A percentile compares a stretch with the other conserved stretches of the same genome.
Evolutionary conservation across 805 yeast genomes (phyloP).

Genomic region (Candida dajiaensis): DNA sequence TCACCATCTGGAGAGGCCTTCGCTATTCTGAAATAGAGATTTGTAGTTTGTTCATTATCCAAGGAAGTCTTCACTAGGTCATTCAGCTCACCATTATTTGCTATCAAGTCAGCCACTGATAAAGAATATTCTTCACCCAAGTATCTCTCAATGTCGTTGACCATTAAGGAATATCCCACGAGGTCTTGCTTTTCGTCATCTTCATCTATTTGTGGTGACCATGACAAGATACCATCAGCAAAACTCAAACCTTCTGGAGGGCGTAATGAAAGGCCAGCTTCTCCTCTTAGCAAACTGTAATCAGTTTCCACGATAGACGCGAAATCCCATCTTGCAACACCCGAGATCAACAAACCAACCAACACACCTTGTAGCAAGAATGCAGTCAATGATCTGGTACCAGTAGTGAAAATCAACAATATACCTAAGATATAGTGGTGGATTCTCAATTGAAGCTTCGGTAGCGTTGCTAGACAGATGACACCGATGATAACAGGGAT

Average conservation of each 20-base stretch:
- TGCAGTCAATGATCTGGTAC: conserved; percentile 65
- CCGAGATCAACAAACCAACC: conserved; percentile 75
- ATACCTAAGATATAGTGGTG: conserved; percentile 82
- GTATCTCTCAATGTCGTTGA: conserved; percentile 76
- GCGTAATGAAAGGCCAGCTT: conserved; percentile 46
- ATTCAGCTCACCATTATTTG: conserved; percentile 24
- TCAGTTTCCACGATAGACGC: conserved; percentile 84
- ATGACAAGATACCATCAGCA: conserved; percentile 22
- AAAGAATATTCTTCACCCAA: conserved; percentile 48
- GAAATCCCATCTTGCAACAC: conserved; percentile 89
- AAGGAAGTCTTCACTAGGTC: conserved; percentile 29
- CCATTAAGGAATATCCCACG: conserved; percentile 55
- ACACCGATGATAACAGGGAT: conserved; percentile 37
- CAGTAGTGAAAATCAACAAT: conserved; percentile 76
- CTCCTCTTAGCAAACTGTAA: conserved; percentile 60
- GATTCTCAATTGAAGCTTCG: conserved; percentile 67
- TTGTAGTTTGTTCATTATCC: conserved; percentile 21
- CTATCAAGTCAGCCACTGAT: conserved; percentile 32
- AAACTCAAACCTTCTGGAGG: conserved; percentile 43
- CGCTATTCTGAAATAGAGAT: conserved; percentile 53
- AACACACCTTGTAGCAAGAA: conserved; percentile 78
- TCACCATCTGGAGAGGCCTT: conserved; percentile 28
- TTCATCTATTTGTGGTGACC: conserved; percentile 17
- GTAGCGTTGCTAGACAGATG: conserved; percentile 41
- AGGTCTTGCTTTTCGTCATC: conserved; percentile 23